Conservation (phyloP, 345 rosid genomes). For the Rhizophora apiculata region DNA sequence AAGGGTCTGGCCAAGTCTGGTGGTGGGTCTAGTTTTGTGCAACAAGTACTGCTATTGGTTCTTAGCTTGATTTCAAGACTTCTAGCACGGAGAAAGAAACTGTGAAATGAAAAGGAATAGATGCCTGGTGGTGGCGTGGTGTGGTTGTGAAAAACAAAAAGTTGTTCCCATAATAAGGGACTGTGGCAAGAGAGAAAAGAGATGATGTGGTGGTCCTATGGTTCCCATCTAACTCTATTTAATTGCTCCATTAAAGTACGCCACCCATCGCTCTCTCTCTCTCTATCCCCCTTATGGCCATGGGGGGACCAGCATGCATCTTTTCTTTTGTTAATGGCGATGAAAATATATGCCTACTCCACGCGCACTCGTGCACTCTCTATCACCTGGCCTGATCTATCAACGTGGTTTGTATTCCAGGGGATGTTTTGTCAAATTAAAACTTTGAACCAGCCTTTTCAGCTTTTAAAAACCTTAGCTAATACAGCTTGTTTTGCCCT, state of each 20-base stretch:
- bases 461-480: no score
- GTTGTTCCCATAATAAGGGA: constrained; percentile 51
- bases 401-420: neutral
- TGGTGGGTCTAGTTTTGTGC: neutral
- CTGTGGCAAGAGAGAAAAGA: constrained; percentile 31
- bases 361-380: constrained; percentile 34
- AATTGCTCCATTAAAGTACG: constrained; percentile 42
- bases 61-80: neutral
- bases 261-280: constrained; percentile 41
- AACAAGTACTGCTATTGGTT: neutral
- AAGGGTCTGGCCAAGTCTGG: constrained; percentile 8
- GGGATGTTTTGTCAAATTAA: no score
- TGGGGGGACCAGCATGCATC: constrained; percentile 27
- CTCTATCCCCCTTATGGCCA: constrained; percentile 9
- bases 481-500: no score
- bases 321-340: constrained; percentile 11
- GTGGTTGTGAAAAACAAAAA: neutral
- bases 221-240: constrained; percentile 46
- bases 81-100: neutral
- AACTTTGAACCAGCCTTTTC: no score
- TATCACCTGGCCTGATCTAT: neutral
- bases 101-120: constrained; percentile 11
- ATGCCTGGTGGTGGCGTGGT: constrained; percentile 15
- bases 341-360: constrained; percentile 25
- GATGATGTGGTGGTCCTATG: constrained; percentile 80